A percentile compares a stretch with the other conserved stretches of the same genome.
phyloP scores from a whole-genome alignment of 495 filamentous ascomycete genomes.

The Cercophora scortea region DNA sequence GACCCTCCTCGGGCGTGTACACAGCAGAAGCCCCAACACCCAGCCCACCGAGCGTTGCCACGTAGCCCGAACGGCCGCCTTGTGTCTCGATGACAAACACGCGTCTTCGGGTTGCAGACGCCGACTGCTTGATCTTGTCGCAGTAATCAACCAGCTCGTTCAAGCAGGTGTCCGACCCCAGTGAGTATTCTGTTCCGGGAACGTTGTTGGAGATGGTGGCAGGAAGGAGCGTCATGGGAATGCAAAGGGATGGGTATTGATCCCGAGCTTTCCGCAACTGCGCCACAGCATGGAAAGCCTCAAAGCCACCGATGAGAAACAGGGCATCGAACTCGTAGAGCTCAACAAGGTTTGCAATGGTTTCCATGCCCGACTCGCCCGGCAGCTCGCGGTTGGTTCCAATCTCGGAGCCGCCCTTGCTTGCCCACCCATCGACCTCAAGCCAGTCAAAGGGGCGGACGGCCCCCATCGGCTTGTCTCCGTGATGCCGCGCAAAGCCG shows the following conservation, averaged over 20 bases:
- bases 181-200: conserved; percentile 92
- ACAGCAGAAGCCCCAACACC: conserved; percentile 89
- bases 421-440: conserved; percentile 92
- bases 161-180: conserved; percentile 93
- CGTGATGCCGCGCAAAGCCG: conserved; percentile 85
- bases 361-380: conserved; percentile 70
- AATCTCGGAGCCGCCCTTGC: conserved; percentile 94
- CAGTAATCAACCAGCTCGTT: conserved; percentile 97
- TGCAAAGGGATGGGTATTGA: conserved; percentile 76
- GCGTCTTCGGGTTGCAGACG: conserved; percentile 80
- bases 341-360: conserved; percentile 77
- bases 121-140: conserved; percentile 94
- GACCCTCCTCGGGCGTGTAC: conserved; percentile 95
- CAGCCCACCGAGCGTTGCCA: conserved; percentile 84
- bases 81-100: conserved; percentile 98
- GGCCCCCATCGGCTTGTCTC: conserved; percentile 68
- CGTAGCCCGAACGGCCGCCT: conserved; percentile 88
- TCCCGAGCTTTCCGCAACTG: conserved; percentile 75
- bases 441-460: conserved; percentile 84
- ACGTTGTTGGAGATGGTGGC: conserved; percentile 99
- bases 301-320: conserved; percentile 92
- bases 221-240: conserved; percentile 85
- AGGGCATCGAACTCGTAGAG: conserved; percentile 84
- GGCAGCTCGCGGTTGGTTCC: conserved; percentile 94
- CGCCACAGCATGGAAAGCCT: conserved; percentile 87